Base-by-base conservation (phyloP, 495 filamentous ascomycete species). In the Penicillium roqueforti region DNA sequence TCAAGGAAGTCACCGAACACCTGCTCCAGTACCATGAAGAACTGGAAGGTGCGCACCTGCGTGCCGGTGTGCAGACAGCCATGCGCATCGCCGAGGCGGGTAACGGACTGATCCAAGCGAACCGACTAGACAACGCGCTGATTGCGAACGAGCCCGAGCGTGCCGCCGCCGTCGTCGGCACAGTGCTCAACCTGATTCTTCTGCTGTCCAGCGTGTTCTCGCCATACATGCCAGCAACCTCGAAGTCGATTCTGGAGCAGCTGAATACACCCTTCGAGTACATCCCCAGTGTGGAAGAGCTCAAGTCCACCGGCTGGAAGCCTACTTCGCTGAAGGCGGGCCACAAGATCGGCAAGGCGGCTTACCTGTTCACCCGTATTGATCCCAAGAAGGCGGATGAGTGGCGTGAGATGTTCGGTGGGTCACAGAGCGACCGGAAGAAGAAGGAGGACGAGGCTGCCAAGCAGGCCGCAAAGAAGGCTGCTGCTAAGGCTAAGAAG, bases 141-240 rank as follows among this genome's bases (percentile, higher is more conserved):
- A 83, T 91, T 44, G 80, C 82, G 29, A 83, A 83, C 47, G 75
- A 90, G 57, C 91, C 91, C 6, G 82, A 85, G 46, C 81, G 81
- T 36, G 87, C 87, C 56, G 82, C 79, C 8, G 85, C 88, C 4
- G 88, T 96, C 44, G 82, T 92, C 31, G 89, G 91, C 53, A 79
- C 88, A 34, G 88, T 88, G 4, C 74, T 96, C 53, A 92, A 95
- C 70, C 77, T 92, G 48, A 80, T 91, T 55, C 82, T 90, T 68
- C 85, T 97, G 38, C 77, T 95, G 36, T 85, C 89, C 37, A 83
- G 82, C 29, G 62, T 96, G 11, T 76, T 87, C 53, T 81, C 83
- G 29, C 92, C 92, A 9, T 97, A 91, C 72, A 87, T 97, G 77
- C 91, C 91, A 37, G 81, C 80, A 10, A 92, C 89, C n/a, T 74